Base-by-base conservation (phyloP, 176 grass and related monocot genomes). In the Canna indica region DNA sequence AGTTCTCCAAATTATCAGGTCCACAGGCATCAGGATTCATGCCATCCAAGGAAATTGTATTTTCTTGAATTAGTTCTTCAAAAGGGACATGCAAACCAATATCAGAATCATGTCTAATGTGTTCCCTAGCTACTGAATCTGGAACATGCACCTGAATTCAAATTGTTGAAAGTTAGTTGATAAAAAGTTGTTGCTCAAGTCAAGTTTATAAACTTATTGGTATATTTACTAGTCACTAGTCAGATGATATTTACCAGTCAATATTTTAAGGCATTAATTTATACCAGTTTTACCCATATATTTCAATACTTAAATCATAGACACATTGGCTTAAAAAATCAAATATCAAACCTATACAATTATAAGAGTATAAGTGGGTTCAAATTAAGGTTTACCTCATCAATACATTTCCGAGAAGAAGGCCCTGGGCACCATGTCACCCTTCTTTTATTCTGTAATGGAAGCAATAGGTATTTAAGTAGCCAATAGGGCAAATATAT, bases 361-460 rank as follows among this genome's bases (percentile, higher is more conserved):
- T n/a, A n/a, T n/a, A n/a, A 32, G 5, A 57, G 28, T 47, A 46
- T 69, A 63, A 16, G 35, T 34, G 53, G 18, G 48, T 62, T 36
- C 20, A 31, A 5, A 59, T 39, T 64, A 76, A 27, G 59, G 20
- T 18, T 78, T 88, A 96, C 92, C 92, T 91, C 83, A 24, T 81
- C 50, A 28, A 47, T 46, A 58, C 73, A 65, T 81, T 96, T 76
- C 18, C n/a, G 73, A n/a, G 74, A 71, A 46, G 46, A 76, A 70
- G 76, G 83, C 47, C 78, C 77, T 78, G 88, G 74, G 69, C 92
- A 96, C 92, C 88, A 96, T 60, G 92, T 96, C 68, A 82, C 76
- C 67, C 92, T 78, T 77, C 88, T 91, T 85, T 91, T 96, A 66
- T 89, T 84, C 81, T 91, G 79, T 74, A 73, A 86, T 85, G 35